Percentiles rank a stretch among this genome's conserved stretches.
phyloP scores from a whole-genome alignment of 257 asterid genomes.

The Penstemon davidsonii region DNA sequence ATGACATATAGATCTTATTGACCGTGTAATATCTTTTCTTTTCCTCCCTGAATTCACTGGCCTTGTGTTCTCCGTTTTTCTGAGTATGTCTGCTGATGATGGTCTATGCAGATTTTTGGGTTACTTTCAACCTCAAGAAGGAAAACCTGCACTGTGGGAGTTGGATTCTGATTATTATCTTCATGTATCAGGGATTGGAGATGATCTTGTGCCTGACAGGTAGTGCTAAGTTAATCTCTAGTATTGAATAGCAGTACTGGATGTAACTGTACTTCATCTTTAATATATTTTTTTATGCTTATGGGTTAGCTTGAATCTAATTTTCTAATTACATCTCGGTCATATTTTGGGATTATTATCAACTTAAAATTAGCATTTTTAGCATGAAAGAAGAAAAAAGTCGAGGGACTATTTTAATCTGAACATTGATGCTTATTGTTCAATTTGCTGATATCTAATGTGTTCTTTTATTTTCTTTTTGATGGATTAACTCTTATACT shows the following conservation, averaged over 20 bases:
- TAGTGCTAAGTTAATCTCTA: conserved; percentile 29
- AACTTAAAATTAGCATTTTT: not conserved
- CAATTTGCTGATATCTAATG: not conserved
- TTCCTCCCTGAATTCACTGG: not conserved
- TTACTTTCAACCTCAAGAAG: conserved; percentile 95
- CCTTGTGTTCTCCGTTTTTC: conserved; percentile 20
- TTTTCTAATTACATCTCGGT: not conserved
- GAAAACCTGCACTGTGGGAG: conserved; percentile 98
- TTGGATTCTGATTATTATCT: conserved; percentile 99
- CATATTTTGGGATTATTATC: not conserved
- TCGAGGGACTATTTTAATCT: conserved; percentile 14
- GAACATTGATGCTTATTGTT: conserved; percentile 7
- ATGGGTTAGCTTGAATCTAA: not conserved
- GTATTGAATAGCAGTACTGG: not conserved
- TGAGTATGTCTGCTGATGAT: conserved; percentile 29
- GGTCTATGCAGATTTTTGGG: conserved; percentile 81
- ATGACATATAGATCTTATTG: not conserved
- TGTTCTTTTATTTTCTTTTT: not conserved
- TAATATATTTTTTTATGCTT: not conserved
- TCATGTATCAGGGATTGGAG: conserved; percentile 94
- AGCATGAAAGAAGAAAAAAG: conserved; percentile 11
- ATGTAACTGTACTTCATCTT: not conserved
- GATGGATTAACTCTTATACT: not conserved
- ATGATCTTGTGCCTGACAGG: conserved; percentile 81
- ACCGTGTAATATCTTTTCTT: conserved; percentile 11